Evolutionary conservation across 306 rosid genomes (phyloP).

Genomic region (Trifolium dubium): DNA sequence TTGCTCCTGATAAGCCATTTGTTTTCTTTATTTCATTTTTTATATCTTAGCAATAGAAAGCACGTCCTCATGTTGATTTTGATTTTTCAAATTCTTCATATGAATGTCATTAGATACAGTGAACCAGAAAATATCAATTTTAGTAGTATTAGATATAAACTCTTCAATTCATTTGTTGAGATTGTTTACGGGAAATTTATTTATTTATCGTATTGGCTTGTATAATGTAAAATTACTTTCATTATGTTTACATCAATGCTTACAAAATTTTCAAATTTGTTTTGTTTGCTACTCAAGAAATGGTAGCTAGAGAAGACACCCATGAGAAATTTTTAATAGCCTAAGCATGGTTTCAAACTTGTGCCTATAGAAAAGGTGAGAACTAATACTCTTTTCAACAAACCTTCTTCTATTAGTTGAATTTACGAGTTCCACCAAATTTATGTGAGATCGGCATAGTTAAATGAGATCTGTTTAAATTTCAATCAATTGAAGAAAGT

Average conservation of each 20-base stretch:
- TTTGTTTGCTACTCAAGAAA: background rate
- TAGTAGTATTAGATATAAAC: background rate
- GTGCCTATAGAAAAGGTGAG: too few relatives aligned
- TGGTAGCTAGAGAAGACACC: slow-evolving; percentile 2
- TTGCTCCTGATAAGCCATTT: slow-evolving; percentile 19
- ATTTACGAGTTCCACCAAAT: too few relatives aligned
- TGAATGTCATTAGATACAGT: slow-evolving; percentile 6
- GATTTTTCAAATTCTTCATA: slow-evolving; percentile 32
- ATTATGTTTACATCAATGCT: background rate
- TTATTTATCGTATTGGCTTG: background rate
- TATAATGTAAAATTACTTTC: slow-evolving; percentile 19
- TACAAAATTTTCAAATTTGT: background rate
- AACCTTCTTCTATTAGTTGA: too few relatives aligned
- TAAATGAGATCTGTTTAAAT: too few relatives aligned
- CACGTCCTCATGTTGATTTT: background rate
- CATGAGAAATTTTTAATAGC: background rate
- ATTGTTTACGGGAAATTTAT: background rate
- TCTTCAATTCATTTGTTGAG: slow-evolving; percentile 23
- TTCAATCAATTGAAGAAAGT: too few relatives aligned
- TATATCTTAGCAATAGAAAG: slow-evolving; percentile 9
- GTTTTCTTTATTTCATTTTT: slow-evolving; percentile 11
- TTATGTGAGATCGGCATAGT: too few relatives aligned
- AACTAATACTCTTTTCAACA: too few relatives aligned
- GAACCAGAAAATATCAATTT: slow-evolving; percentile 31
- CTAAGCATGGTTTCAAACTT: too few relatives aligned